Evolutionary conservation across 768 basidiomycete genomes (phyloP).

Genomic region (Sporobolomyces roseus): DNA sequence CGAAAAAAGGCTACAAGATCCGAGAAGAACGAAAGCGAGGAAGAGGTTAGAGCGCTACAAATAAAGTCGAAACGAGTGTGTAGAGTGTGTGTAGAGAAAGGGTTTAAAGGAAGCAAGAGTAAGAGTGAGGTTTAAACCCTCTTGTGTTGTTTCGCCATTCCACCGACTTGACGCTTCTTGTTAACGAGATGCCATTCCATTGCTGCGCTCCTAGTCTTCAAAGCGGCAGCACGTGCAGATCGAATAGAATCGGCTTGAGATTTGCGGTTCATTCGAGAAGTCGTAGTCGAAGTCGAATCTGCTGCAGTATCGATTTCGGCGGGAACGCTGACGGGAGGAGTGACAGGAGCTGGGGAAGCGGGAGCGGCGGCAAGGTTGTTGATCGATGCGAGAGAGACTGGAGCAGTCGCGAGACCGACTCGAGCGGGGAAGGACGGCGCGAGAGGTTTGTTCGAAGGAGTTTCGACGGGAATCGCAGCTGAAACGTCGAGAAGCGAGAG

Average conservation of each 20-base stretch:
- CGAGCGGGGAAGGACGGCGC: neutral
- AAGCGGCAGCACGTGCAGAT: neutral
- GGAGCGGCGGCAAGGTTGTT: too few species aligned
- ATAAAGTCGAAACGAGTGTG: too few species aligned
- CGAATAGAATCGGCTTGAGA: slow-evolving; percentile 9
- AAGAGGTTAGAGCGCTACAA: neutral
- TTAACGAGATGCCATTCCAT: slow-evolving; percentile 13
- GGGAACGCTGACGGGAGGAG: slow-evolving; percentile 1
- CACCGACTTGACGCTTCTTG: slow-evolving; percentile 5
- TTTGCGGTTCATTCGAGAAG: slow-evolving; percentile 1
- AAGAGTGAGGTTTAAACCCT: too few species aligned
- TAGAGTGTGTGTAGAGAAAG: neutral
- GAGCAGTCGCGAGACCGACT: neutral
- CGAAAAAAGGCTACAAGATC: neutral
- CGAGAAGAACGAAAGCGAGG: neutral
- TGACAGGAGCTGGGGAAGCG: neutral
- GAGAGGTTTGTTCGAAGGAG: slow-evolving; percentile 4
- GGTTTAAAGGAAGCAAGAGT: too few species aligned
- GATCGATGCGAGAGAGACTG: too few species aligned
- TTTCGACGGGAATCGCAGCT: slow-evolving; percentile 6
- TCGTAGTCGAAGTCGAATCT: neutral
- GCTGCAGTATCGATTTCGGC: neutral
- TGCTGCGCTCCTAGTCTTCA: slow-evolving; percentile 3
- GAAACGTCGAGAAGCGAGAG: neutral
- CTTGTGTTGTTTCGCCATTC: slow-evolving; percentile 8